Evolutionary conservation across 768 basidiomycete species (phyloP), one percentile per base, ranked within the genome.

Genomic region (Antrodiella citrinella): DNA sequence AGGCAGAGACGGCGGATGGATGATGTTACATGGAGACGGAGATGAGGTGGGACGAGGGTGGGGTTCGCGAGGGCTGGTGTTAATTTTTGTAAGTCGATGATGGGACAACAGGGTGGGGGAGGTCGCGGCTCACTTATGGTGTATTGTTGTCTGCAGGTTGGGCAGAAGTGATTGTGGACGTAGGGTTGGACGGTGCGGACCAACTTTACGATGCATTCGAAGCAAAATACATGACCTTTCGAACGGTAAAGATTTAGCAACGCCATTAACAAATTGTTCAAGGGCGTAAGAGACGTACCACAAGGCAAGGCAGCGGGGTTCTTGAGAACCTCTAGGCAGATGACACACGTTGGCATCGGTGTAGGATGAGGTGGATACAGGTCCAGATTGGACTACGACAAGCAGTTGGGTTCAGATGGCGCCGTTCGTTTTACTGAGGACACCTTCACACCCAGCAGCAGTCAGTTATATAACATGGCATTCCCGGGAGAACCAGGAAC

Each of bases 141-240:
- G 56, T 81, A 86, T 30, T 71, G 59, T 19, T 70, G 63, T 22
- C 77, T 73, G 57, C 84, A 86, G 3, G 72, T 70, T 11, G 81
- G 82, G 56, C 84, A 85, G 47, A 65, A 68, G 53, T 76, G 81
- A 26, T 70, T 67, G 49, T 67, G 69, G 47, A 71, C 69, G 49
- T 67, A 71, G 1, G 76, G 70, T 40, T 70, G 72, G 13, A 75
- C 66, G n/a, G 73, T 69, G 49, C 73, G 69, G 11, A 80, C 69
- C 4, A 74, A 67, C 44, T 68, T 69, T n/a, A 70, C 62, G 26
- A 85, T 71, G 54, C 84, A 86, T 42, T 73, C 69, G 48, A 73
- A 69, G 62, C 84, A 85, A 60, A 82, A 84, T 38, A 85, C 67
- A 57, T 86, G 83, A 12, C 84, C 84, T 85, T 24, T 24, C 41